phyloP scores from a whole-genome alignment of 2,329 filamentous ascomycete species.

The Hirsutella thompsonii region DNA sequence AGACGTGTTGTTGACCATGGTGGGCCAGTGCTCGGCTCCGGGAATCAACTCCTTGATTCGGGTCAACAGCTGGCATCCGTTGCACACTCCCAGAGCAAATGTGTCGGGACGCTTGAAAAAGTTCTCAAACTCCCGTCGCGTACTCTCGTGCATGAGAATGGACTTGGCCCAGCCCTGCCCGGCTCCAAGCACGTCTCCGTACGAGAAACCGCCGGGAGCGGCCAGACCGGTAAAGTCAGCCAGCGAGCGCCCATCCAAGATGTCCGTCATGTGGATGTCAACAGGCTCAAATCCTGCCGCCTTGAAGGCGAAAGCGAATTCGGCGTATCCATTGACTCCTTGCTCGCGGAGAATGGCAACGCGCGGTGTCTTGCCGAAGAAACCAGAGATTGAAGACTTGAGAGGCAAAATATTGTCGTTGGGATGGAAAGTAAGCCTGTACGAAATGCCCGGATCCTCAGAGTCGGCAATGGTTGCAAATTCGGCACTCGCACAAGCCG shows the following conservation, averaged over 20 bases:
- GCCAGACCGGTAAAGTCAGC: constrained; percentile 77
- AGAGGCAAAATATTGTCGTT: constrained; percentile 60
- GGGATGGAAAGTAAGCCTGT: constrained; percentile 70
- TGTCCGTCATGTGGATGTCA: constrained; percentile 94
- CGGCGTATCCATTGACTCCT: constrained; percentile 89
- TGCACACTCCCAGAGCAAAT: constrained; percentile 89
- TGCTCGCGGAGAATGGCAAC: constrained; percentile 93
- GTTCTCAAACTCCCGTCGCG: constrained; percentile 60
- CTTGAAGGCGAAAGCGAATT: constrained; percentile 95
- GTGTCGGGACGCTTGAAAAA: constrained; percentile 88
- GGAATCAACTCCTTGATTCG: constrained; percentile 70
- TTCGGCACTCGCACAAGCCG: constrained; percentile 73
- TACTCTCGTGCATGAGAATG: constrained; percentile 70
- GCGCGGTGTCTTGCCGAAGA: constrained; percentile 49
- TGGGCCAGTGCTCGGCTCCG: constrained; percentile 72
- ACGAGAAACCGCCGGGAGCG: constrained; percentile 94
- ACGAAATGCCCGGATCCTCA: constrained; percentile 70
- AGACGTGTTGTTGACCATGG: constrained; percentile 71
- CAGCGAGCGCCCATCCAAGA: constrained; percentile 68
- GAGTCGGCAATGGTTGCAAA: constrained; percentile 63
- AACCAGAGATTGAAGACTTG: constrained; percentile 29
- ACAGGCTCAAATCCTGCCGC: constrained; percentile 82
- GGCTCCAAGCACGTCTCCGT: constrained; percentile 76
- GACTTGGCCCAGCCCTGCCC: constrained; percentile 94
- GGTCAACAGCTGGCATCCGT: constrained; percentile 91